Base-by-base conservation (phyloP, 2,329 filamentous ascomycete species). In the Monosporascus cannonballus region DNA sequence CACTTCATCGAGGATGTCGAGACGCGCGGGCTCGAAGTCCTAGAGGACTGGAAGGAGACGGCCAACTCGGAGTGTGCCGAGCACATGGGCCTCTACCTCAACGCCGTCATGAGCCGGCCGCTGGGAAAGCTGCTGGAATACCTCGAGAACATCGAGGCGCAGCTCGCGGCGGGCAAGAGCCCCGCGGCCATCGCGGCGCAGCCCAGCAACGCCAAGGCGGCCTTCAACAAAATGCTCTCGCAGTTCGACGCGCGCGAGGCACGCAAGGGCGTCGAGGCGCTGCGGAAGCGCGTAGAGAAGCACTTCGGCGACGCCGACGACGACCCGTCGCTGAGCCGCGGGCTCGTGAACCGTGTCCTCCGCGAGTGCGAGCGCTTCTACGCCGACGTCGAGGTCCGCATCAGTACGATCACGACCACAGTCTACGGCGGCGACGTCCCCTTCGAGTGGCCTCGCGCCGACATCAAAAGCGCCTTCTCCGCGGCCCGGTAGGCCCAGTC, bases 1-100 rank as follows among this genome's bases (percentile, higher is more conserved):
- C 91, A 96, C 71, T 97, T 96, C 72, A 77, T 94, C 11, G 92
- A 97, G 67, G 92, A 96, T 69, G 87, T 96, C 8, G 90, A 96
- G 60, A 78, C 86, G 17, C 80, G 83, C 18, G 79, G 81, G 38
- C 83, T 94, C 56, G 80, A 87, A 7, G 84, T 96, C 1, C 79
- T 97, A 4, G 84, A 89, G 55, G 84, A 89, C 60, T 96, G 92
- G 89, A 87, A 85, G 64, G 82, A 85, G 39, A 86, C 87, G 53
- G 94, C 93, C 1, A 76, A 81, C 34, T 78, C 83, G 46, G 91
- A 96, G 71, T 85, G 96, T 69, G 76, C 80, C 50, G 91, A 96
- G 71, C 94, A 97, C 69, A 84, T 96, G 83, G 80, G 80, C 39
- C 78, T 94, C 14, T 99, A 99, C 64, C 82, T 96, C 36, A 86